Base-by-base conservation (phyloP, 2,329 filamentous ascomycete genomes). In the Verticillium nonalfalfae region DNA sequence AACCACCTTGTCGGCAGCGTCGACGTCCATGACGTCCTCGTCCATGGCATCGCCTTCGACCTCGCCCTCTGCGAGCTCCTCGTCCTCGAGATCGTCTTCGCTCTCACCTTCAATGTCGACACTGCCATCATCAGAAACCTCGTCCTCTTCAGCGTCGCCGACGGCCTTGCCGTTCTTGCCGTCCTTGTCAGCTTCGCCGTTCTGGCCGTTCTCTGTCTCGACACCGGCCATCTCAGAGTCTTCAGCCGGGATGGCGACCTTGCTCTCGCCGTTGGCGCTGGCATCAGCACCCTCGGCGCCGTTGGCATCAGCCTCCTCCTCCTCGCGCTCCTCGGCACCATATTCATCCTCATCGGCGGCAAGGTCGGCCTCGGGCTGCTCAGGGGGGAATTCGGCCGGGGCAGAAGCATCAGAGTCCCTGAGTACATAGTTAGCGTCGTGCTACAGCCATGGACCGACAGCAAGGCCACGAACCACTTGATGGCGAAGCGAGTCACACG, bases 381-480 rank as follows among this genome's bases (percentile, higher is more conserved):
- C 95, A 64, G 95, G 96, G 35, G 95, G 95, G 75, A 91, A 99
- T 77, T 99, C 94, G 66, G 95, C 88, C 2, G 95, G 95, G 35
- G 95, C 95, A 73, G 93, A 95, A 67, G 93, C 94, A 72, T 99
- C 95, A n/a, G 91, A 95, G 73, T 99, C 95, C 93, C 93, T 97
- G 66, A 50, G 21, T 58, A 15, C 13, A 7, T 56, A 3, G 6
- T 33, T 35, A 56, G 26, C 54, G 26, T 34, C 3, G 10, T 9
- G 9, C 7, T 4, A 2, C 18, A 15, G 4, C 4, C 35, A 35
- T 33, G 55, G 55, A 59, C n/a, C 18, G 31, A 6, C 31, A 34
- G 54, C 54, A 18, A 39, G 65, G 57, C 77, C 85, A 52, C 45
- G 62, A 84, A 97, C 95, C 95, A 99, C 80, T 99, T 99, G 79